A percentile compares a stretch with the other conserved stretches of the same genome.
phyloP scores from a whole-genome alignment of 768 basidiomycete species.

The Serendipita indica region DNA sequence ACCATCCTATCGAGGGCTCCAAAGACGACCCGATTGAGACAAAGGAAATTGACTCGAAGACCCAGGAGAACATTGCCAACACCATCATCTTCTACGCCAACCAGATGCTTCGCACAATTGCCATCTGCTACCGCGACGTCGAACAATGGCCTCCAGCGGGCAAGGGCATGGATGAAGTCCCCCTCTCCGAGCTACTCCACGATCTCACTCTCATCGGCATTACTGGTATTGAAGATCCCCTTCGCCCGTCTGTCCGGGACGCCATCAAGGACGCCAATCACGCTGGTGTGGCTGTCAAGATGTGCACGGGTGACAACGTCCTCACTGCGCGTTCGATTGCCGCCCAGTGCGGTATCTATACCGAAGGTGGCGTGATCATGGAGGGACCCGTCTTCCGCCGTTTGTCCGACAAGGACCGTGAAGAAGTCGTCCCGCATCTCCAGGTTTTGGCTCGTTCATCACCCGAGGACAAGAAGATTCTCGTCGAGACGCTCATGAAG shows the following conservation, averaged over 20 bases:
- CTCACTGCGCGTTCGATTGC: conserved; percentile 95
- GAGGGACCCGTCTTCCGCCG: conserved; percentile 89
- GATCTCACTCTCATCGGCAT: conserved; percentile 80
- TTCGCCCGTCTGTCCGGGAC: conserved; percentile 75
- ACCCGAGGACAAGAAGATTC: conserved; percentile 88
- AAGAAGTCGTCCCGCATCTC: conserved; percentile 76
- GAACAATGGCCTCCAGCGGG: conserved; percentile 65
- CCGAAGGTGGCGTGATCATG: conserved; percentile 89
- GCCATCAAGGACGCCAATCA: conserved; percentile 77
- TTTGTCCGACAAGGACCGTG: conserved; percentile 50
- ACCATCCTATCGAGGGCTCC: conserved; percentile 17
- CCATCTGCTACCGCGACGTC: conserved; percentile 85
- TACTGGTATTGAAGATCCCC: conserved; percentile 90
- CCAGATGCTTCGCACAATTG: conserved; percentile 87
- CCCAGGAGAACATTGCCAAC: conserved; percentile 68
- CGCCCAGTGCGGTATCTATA: conserved; percentile 89
- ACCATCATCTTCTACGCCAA: conserved; percentile 98
- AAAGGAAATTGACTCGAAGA: conserved; percentile 44
- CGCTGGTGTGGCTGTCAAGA: conserved; percentile 89
- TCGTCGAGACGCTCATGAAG: conserved; percentile 75
- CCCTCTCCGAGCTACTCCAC: conserved; percentile 50
- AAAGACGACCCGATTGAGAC: conserved; percentile 34
- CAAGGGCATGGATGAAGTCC: conserved; percentile 29
- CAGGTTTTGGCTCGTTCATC: conserved; percentile 96
- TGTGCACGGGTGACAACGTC: conserved; percentile 97